Conservation (phyloP, 352 stramenopile genomes). For the Phytopythium montanum region DNA sequence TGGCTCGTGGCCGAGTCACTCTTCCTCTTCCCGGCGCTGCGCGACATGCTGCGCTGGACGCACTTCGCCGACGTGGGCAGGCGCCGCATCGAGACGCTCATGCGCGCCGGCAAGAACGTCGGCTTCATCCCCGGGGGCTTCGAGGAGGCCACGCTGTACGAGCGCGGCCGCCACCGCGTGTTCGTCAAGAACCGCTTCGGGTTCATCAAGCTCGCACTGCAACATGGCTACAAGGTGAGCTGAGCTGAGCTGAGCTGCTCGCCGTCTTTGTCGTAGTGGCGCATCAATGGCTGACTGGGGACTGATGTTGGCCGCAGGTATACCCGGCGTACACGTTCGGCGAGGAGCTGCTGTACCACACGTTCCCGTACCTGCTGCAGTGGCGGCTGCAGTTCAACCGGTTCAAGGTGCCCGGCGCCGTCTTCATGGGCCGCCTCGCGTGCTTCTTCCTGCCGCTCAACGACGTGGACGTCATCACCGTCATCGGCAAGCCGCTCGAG, state of each 20-base stretch:
- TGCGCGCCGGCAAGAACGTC: conserved; percentile 57
- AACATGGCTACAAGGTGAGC: conserved; percentile 79
- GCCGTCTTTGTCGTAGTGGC: conserved; percentile 16
- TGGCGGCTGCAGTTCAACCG: conserved; percentile 79
- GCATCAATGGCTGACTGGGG: not conserved
- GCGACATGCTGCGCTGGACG: conserved; percentile 70
- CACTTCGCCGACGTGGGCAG: conserved; percentile 53
- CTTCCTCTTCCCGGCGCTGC: conserved; percentile 66
- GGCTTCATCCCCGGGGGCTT: conserved; percentile 90
- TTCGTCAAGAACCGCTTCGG: conserved; percentile 90
- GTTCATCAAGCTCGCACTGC: conserved; percentile 92
- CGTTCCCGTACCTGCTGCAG: conserved; percentile 78
- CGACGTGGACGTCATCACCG: conserved; percentile 80
- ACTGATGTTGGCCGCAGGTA: conserved; percentile 9
- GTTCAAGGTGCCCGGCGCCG: conserved; percentile 77
- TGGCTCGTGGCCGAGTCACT: conserved; percentile 71
- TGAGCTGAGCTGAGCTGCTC: not conserved
- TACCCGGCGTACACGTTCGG: conserved; percentile 92
- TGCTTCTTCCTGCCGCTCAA: conserved; percentile 85
- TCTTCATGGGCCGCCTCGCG: conserved; percentile 64
- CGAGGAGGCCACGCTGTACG: conserved; percentile 91
- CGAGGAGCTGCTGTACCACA: conserved; percentile 85
- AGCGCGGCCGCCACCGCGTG: conserved; percentile 78
- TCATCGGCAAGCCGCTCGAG: conserved; percentile 84
- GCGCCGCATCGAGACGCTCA: conserved; percentile 43